Evolutionary conservation across 1,284 basidiomycete genomes (phyloP), one percentile per base, ranked within the genome.

Genomic region (Fistulinella cinereoalba): DNA sequence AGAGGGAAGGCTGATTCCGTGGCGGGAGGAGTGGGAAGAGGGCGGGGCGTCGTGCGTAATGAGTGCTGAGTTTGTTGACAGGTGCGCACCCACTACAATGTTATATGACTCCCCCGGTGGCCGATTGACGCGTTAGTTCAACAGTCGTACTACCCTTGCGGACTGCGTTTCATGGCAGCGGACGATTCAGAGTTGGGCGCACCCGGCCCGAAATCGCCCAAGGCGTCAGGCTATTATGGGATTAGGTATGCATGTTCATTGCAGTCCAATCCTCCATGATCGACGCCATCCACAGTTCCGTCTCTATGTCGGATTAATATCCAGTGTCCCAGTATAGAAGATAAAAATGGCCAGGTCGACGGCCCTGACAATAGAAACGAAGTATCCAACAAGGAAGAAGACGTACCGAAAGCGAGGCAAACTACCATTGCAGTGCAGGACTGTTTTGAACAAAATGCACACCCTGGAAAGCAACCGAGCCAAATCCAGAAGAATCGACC

Each of bases 1-100:
- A 11, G 57, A 56, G 29, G 61, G 62, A 25, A 57, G 41, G 24
- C 16, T 57, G 29, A 54, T 65, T 28, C 55, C 60, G 0, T 80
- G 79, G 78, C 76, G 66, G 61, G 73, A 80, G 47, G 68, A 73
- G 34, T 80, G 79, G 77, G 73, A 69, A 27, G 66, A 69, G 21
- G 62, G 60, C 33, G 77, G 79, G 58, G 51, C 52, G 10, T 25
- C 56, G 41, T 58, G 72, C 13, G 45, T 37, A 2, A 55, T 39
- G 54, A 62, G 60, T 47, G 28, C 36, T 6, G 53, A 56, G 9
- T 48, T 52, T 16, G 60, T 66, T 39, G 61, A 73, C 47, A 58
- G 56, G 77, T 79, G 38, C 15, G 36, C 22, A 15, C n/a, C 6
- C 22, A 4, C 28, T 11, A 11, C 25, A 6, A 27, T 27, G 11